A percentile compares a stretch with the other conserved stretches of the same genome.
These are phyloP conservation scores for Takakia lepidozioides DNA, from an alignment of 225 moss, liverwort and hornwort genomes.

Conservation along the genomic window DNA sequence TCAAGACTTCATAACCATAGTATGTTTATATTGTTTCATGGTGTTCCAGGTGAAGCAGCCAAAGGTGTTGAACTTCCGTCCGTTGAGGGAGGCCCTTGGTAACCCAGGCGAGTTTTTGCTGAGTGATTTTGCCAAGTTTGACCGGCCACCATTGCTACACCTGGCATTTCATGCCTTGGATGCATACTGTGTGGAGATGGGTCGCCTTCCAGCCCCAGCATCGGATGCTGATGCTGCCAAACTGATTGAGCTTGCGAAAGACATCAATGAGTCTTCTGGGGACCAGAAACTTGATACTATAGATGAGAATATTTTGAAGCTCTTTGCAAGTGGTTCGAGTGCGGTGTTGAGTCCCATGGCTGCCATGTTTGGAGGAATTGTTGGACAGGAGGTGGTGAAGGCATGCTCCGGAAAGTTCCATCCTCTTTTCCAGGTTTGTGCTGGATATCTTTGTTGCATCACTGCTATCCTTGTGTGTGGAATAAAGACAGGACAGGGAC, in stretches of 20 bases:
- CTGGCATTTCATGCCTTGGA: conserved; percentile 86
- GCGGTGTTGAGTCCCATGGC: conserved; percentile 93
- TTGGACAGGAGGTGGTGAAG: conserved; percentile 96
- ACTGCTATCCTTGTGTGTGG: no score
- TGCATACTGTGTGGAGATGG: conserved; percentile 45
- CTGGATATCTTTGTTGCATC: no score
- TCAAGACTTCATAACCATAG: no score
- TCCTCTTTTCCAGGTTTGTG: conserved; percentile 61
- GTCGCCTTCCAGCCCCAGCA: conserved; percentile 58
- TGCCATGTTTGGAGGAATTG: conserved; percentile 98
- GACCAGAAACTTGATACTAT: conserved; percentile 56
- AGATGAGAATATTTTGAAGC: conserved; percentile 57
- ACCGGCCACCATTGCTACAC: conserved; percentile 81
- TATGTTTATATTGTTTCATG: no score
- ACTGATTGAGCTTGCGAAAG: conserved; percentile 32
- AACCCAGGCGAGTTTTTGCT: conserved; percentile 89
- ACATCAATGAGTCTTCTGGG: conserved; percentile 49
- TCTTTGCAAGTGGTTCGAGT: conserved; percentile 76
- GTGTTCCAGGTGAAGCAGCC: conserved; percentile 61
- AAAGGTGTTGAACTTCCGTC: conserved; percentile 66
- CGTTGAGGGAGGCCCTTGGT: conserved; percentile 56
- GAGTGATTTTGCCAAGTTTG: conserved; percentile 89
- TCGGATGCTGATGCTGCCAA: conserved; percentile 48
- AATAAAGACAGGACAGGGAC: no score
- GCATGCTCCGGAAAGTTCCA: conserved; percentile 96